Evolutionary conservation across 2,329 filamentous ascomycete species (phyloP), one percentile per base, ranked within the genome.

Genomic region (Pestalotiopsis sp.): DNA sequence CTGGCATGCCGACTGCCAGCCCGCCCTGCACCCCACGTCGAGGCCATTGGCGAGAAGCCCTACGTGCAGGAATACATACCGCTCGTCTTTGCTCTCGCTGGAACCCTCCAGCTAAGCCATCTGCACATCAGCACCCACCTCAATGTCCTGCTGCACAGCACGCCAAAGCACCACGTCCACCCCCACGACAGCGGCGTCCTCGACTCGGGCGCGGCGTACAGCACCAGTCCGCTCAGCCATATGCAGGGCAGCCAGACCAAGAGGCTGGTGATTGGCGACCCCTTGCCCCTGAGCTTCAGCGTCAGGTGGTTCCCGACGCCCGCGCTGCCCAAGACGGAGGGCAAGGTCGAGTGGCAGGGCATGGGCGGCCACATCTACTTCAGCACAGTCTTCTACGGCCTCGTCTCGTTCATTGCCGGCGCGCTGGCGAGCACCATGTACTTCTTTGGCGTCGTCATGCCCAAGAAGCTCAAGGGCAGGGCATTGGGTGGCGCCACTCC

Each of bases 41-140:
- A 89, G 76, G 81, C 86, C 41, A 79, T 89, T 7, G 87, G 86
- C 78, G 86, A 86, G 78, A 79, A 80, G 71, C 81, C 81, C 1
- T 80, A 82, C 45, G 81, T 80, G 68, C 84, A 84, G 68, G 87
- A 90, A 77, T 94, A 93, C 82, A 93, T 95, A 14, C 95, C 95
- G 0, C 86, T 97, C 49, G 92, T 97, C 6, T 94, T 99, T 72
- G 95, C 95, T 2, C 84, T 99, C 20, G 92, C 95, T 13, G 96
- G 96, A 2, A 97, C 94, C 0, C 86, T 98, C 23, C 95, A 99
- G 81, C 85, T 91, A 65, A 94, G 91, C 79, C 96, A 98, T 80
- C 85, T 99, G 75, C 96, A 98, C 82, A 89, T 99, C 73, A 93
- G 92, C 77, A 95, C 94, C 5, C 90, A 94, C 76, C 87, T 98